phyloP scores from a whole-genome alignment of 805 yeast species.

The Sugiyamaella qingdaonensis region DNA sequence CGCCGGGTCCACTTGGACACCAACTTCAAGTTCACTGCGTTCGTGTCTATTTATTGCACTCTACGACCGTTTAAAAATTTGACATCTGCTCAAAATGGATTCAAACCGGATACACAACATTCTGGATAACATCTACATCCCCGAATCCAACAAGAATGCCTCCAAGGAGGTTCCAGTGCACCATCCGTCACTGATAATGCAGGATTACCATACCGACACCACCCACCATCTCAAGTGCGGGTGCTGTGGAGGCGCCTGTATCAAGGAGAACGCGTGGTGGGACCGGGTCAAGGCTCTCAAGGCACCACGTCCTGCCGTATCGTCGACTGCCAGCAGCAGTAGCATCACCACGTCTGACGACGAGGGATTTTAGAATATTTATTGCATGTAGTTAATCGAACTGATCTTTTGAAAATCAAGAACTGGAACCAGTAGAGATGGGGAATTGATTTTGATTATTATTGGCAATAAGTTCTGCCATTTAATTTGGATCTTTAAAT shows the following conservation, averaged over 20 bases:
- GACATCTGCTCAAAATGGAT: conserved; percentile 38
- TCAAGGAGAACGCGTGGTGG: conserved; percentile 39
- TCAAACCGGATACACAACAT: conserved; percentile 36
- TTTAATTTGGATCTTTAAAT: not conserved
- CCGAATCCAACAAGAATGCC: conserved; percentile 31
- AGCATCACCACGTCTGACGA: conserved; percentile 2
- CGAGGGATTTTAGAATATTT: conserved; percentile 5
- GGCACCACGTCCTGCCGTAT: conserved; percentile 12
- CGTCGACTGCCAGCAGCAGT: conserved; percentile 8
- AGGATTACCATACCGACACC: conserved; percentile 51
- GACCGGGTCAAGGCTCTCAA: conserved; percentile 13
- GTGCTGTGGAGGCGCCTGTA: conserved; percentile 39
- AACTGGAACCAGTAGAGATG: not conserved
- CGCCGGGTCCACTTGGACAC: not conserved
- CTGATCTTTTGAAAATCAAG: not conserved
- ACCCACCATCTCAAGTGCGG: conserved; percentile 42
- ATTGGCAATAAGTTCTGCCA: too few species aligned
- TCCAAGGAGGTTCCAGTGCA: conserved; percentile 41
- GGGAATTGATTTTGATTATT: not conserved
- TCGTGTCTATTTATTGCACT: not conserved
- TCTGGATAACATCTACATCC: conserved; percentile 46
- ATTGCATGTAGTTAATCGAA: conserved; percentile 5
- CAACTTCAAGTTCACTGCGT: not conserved
- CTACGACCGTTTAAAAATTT: not conserved
- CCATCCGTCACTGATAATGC: conserved; percentile 57